Conservation (phyloP, 169 alveolate species). For the Cryptosporidium ubiquitum region DNA sequence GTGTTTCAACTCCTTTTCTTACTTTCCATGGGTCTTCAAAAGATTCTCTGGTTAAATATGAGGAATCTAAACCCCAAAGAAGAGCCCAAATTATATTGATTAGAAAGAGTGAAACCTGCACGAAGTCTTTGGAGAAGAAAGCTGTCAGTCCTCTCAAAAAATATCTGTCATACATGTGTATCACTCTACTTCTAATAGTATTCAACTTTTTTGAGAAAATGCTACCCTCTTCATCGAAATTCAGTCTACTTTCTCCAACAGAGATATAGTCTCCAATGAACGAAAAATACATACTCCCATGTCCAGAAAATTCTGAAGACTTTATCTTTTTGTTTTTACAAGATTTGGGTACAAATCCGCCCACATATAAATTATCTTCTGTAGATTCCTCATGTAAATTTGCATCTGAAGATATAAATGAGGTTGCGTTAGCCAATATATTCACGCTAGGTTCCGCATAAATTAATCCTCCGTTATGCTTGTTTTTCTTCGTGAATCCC, state of each 20-base stretch:
- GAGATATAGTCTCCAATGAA: not conserved
- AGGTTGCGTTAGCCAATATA: conserved; percentile 27
- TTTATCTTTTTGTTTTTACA: not conserved
- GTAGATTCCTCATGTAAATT: conserved; percentile 6
- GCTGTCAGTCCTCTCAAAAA: conserved; percentile 64
- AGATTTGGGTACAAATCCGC: not conserved
- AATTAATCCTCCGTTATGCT: not conserved
- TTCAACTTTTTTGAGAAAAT: not conserved
- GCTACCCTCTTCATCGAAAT: not conserved
- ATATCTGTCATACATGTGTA: conserved; percentile 40
- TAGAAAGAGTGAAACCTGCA: conserved; percentile 18
- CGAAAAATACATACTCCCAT: not conserved
- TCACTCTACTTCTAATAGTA: conserved; percentile 20
- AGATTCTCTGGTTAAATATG: conserved; percentile 11
- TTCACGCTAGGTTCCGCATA: conserved; percentile 64
- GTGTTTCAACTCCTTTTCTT: conserved; percentile 12
- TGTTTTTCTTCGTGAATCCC: not conserved
- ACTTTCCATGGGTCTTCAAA: conserved; percentile 37
- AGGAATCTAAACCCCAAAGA: conserved; percentile 49
- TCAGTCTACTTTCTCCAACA: not conserved
- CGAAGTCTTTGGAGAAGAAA: conserved; percentile 50
- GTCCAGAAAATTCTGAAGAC: not conserved
- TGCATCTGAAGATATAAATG: conserved; percentile 22
- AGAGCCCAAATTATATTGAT: conserved; percentile 55
- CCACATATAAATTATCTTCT: not conserved